Conservation (phyloP, 208 protist genomes). For the Tritrichomonas foetus region DNA sequence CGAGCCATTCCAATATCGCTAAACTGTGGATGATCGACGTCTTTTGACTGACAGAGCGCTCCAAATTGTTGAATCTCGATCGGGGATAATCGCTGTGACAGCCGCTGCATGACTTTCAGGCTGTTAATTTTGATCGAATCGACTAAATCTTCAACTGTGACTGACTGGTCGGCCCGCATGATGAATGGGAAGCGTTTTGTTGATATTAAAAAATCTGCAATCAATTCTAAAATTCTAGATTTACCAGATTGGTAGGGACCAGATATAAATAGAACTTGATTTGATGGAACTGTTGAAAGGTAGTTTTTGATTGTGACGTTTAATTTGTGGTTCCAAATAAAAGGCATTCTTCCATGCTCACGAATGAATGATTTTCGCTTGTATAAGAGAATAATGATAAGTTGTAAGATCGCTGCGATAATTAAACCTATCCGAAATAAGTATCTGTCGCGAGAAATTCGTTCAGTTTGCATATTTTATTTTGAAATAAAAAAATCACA, state of each 20-base stretch:
- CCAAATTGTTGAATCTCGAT: not conserved
- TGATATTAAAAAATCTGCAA: not conserved
- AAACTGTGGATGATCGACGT: not conserved
- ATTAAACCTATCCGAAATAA: too few relatives aligned
- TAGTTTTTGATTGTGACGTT: not conserved
- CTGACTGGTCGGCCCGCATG: not conserved
- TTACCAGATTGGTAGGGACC: not conserved
- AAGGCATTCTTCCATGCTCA: not conserved
- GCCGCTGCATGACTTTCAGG: not conserved
- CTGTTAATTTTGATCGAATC: not conserved
- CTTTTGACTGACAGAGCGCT: not conserved
- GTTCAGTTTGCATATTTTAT: too few relatives aligned
- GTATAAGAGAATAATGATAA: too few relatives aligned
- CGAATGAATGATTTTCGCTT: not conserved
- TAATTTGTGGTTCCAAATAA: not conserved
- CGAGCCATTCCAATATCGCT: not conserved
- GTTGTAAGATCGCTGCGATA: too few relatives aligned
- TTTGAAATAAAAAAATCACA: too few relatives aligned
- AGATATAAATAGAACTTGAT: not conserved
- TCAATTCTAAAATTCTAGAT: not conserved
- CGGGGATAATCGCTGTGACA: not conserved
- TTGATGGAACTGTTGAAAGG: not conserved
- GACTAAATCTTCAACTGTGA: not conserved
- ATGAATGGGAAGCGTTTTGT: not conserved
- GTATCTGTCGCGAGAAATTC: too few relatives aligned